A percentile compares a stretch with the other conserved stretches of the same genome.
phyloP scores from a whole-genome alignment of 2,329 filamentous ascomycete species.

The Fusarium tricinctum region DNA sequence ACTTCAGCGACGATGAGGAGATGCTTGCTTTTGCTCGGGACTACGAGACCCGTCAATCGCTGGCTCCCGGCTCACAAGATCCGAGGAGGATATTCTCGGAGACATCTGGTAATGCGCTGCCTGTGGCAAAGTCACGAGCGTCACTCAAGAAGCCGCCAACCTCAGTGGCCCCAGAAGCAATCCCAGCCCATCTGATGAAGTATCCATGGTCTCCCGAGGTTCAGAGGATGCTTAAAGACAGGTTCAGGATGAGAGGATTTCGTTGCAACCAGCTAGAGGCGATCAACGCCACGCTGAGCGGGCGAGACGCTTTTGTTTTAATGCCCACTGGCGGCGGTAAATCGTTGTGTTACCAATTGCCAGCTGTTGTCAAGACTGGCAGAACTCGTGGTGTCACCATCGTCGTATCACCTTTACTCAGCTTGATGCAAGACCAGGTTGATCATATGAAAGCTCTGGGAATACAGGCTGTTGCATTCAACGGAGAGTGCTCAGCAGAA shows the following conservation, averaged over 20 bases:
- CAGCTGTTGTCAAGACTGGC: conserved; percentile 84
- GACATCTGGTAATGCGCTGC: conserved; percentile 63
- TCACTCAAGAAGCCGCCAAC: conserved; percentile 53
- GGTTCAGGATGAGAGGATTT: conserved; percentile 88
- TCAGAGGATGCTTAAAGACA: conserved; percentile 81
- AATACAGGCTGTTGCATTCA: conserved; percentile 86
- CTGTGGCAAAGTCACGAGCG: conserved; percentile 52
- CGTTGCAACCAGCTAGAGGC: conserved; percentile 93
- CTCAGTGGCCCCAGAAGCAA: conserved; percentile 47
- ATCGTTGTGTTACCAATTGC: conserved; percentile 95
- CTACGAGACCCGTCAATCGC: conserved; percentile 60
- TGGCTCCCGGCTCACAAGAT: conserved; percentile 39
- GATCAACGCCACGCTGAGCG: conserved; percentile 90
- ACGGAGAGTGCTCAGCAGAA: conserved; percentile 76
- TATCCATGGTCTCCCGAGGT: conserved; percentile 90
- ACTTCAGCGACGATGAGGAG: conserved; percentile 65
- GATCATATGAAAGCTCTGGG: conserved; percentile 80
- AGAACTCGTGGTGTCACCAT: conserved; percentile 89
- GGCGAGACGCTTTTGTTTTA: conserved; percentile 92
- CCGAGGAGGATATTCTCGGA: conserved; percentile 60
- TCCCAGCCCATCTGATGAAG: conserved; percentile 70
- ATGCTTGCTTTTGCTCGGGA: conserved; percentile 67
- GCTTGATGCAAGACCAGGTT: conserved; percentile 98
- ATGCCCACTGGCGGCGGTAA: conserved; percentile 99
- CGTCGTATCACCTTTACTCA: conserved; percentile 94